Base-by-base conservation (phyloP, 768 basidiomycete genomes). In the Clathrus columnatus region DNA sequence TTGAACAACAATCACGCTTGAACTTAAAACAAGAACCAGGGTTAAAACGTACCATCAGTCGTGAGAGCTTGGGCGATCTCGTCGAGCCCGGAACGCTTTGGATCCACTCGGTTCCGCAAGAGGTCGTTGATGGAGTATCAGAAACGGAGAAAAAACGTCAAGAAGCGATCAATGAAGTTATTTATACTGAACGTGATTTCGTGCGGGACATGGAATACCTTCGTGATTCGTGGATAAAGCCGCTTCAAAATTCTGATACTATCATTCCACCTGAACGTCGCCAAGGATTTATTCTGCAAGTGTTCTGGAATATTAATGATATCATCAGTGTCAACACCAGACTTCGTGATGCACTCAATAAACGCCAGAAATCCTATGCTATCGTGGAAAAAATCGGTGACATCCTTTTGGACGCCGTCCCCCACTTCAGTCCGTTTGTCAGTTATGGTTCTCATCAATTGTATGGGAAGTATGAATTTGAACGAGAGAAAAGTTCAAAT, bases 391-490 rank as follows among this genome's bases (percentile, higher is more conserved):
- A 81, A 53, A 87, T 99, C 54, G 91, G 91, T 0, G 96, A 99
- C 69, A 82, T 98, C 57, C 78, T 97, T 23, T 71, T 91, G 45
- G 94, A 98, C 28, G 73, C 79, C 20, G 89, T 94, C 1, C 89
- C 90, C 0, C 79, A 86, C 65, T 96, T 99, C 62, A 80, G 75
- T 8, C 96, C 96, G 1, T 99, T 97, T 64, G 93, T 98, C 48
- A 82, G 82, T 29, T 99, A 98, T 64, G 96, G 95, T 44, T 84
- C 92, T 7, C 95, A 98, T 66, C 96, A 99, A 69, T 73, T 97
- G 55, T 97, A 95, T 65, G 96, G 96, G 11, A 99, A 98, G 70
- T 97, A 91, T 67, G 94, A 97, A 71, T 98, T 99, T 68, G 96
- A 99, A 75, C 95, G 91, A 77, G 96, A 98, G 77, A 98, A 97